Conservation (phyloP, 768 basidiomycete species). For the Austroboletus eburneus region DNA sequence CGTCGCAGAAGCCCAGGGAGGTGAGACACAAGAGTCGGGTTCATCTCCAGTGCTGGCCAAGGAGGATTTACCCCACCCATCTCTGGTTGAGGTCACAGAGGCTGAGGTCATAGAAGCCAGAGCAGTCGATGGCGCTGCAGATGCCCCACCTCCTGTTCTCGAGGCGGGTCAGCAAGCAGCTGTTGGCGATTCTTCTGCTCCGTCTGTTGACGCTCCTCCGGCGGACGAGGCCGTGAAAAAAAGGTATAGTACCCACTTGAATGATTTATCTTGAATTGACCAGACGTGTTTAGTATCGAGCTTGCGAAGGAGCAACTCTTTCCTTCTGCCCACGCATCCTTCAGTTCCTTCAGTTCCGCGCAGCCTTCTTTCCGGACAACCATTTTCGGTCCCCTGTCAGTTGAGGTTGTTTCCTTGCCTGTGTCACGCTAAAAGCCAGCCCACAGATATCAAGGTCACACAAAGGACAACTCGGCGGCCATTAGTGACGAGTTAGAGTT, state of each 20-base stretch:
- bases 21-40: constrained; percentile 7
- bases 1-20: constrained; percentile 9
- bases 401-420: constrained; percentile 9
- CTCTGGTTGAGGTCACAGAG: constrained; percentile 2
- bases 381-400: constrained; percentile 66
- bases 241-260: constrained; percentile 14
- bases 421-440: constrained; percentile 3
- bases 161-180: constrained; percentile 8
- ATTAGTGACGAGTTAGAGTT: constrained; percentile 19
- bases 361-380: constrained; percentile 48
- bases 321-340: constrained; percentile 31
- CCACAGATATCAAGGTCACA: constrained; percentile 24
- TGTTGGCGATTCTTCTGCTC: constrained; percentile 2
- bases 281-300: constrained; percentile 31
- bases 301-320: constrained; percentile 46
- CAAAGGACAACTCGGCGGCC: not conserved
- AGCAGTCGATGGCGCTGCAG: constrained; percentile 1
- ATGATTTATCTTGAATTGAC: constrained; percentile 2
- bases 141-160: not conserved
- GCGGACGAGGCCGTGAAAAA: constrained; percentile 23
- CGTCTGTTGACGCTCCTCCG: constrained; percentile 3
- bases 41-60: not conserved
- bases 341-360: constrained; percentile 15
- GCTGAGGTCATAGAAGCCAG: no score
- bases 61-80: not conserved